Base-by-base conservation (phyloP, 2,329 filamentous ascomycete genomes). In the Monosporascus sp. region DNA sequence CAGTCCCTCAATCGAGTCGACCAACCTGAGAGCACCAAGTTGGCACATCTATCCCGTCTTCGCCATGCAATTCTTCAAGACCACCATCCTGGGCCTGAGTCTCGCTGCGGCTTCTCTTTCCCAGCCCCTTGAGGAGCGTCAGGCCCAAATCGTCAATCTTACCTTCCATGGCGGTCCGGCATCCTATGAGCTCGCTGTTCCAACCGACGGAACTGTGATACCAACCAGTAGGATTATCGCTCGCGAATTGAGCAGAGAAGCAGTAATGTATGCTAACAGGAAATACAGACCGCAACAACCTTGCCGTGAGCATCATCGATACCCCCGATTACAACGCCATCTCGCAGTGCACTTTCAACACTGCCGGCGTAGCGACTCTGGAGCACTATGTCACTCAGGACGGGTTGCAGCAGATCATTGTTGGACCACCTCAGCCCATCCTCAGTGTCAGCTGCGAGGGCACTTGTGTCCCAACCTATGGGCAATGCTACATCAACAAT, bases 381-480 rank as follows among this genome's bases (percentile, higher is more conserved):
- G 63, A 62, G 22, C 61, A 62, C 50, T 63, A 61, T 50, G 64
- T 69, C 55, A 62, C 61, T 31, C 38, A 57, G 1, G 51, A 57
- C 2, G 72, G 71, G 9, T 56, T 66, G 17, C 67, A 72, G 57
- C 70, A 74, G 52, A 65, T 80, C 22, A 60, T 70, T 8, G 67
- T 80, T 24, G 72, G 73, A 0, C 75, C 76, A 22, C 74, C 76
- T 4, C 68, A 73, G 60, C 70, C 71, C 4, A 68, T 80, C 49
- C 62, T 62, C 6, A 66, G 65, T 15, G 74, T 79, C 22, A 71
- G 66, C 57, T 77, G 75, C 63, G 57, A 66, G 49, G 73, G 74
- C 50, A 57, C 63, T 3, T 79, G 74, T 57, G 65, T 78, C n/a
- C 55, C 66, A 2, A 71, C 65, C 5, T 74, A 72, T 49, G 62